Evolutionary conservation across 306 rosid species (phyloP).

Genomic region (Rosa chinensis): DNA sequence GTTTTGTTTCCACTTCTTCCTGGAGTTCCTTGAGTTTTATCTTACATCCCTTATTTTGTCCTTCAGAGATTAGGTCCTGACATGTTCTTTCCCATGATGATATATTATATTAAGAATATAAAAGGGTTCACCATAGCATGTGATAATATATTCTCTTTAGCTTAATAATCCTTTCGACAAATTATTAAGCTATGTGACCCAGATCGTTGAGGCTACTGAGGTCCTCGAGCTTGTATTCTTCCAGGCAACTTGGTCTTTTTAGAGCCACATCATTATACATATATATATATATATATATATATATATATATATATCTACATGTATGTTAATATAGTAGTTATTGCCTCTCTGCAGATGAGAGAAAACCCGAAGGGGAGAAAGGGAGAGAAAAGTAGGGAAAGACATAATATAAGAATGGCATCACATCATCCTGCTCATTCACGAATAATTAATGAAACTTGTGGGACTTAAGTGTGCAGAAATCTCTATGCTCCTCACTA

Average conservation of each 20-base stretch:
- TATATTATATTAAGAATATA: not conserved
- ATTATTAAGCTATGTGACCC: not conserved
- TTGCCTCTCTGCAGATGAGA: not conserved
- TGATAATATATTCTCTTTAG: not conserved
- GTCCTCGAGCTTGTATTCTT: slow-evolving; percentile 5
- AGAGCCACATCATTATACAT: not conserved
- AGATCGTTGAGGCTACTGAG: not conserved
- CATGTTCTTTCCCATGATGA: not conserved
- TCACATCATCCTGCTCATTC: not conserved
- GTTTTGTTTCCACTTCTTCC: slow-evolving; percentile 23
- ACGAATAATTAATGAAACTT: not conserved
- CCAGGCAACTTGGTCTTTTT: not conserved
- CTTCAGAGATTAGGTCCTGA: slow-evolving; percentile 1
- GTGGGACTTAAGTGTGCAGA: slow-evolving; percentile 2
- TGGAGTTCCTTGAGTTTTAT: slow-evolving; percentile 12
- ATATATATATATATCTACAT: not conserved
- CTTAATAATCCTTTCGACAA: not conserved
- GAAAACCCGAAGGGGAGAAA: not conserved
- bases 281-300: not conserved
- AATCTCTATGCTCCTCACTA: not conserved
- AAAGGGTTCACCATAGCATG: not conserved
- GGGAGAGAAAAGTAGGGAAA: not conserved
- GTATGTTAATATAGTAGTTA: not conserved
- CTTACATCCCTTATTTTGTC: slow-evolving; percentile 11
- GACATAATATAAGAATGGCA: not conserved